Evolutionary conservation across 2,329 filamentous ascomycete genomes (phyloP).

Genomic region (Paraconiothyrium brasiliense): DNA sequence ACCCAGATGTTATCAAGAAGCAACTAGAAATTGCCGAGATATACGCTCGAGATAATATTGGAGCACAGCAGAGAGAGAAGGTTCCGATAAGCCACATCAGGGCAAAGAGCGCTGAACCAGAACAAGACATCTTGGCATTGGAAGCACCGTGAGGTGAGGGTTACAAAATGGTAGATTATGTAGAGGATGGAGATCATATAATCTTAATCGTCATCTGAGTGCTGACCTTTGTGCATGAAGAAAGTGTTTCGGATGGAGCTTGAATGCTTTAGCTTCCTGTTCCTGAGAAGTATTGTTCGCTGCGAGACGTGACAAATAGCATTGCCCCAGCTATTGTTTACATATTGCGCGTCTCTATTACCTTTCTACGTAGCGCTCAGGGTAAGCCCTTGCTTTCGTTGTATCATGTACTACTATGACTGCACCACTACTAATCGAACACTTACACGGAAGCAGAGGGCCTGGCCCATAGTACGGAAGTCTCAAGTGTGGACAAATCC

Average conservation of each 20-base stretch:
- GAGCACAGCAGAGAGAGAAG: neutral
- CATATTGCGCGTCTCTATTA: neutral
- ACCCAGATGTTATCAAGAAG: neutral
- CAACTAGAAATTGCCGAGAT: slow-evolving; percentile 9
- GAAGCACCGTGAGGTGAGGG: neutral
- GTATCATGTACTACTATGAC: neutral
- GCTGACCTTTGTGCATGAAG: neutral
- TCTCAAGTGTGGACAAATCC: neutral
- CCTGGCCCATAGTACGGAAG: neutral
- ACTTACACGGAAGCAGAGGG: neutral
- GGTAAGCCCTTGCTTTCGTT: neutral
- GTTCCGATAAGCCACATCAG: neutral
- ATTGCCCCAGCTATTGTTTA: neutral
- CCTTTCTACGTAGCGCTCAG: neutral
- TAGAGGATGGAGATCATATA: neutral
- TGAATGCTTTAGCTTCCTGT: neutral
- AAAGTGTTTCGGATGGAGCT: neutral
- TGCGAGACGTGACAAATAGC: neutral
- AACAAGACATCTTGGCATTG: neutral
- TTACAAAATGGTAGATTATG: neutral
- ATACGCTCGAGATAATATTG: neutral
- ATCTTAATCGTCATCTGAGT: neutral
- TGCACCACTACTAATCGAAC: neutral
- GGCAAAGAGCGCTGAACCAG: neutral
- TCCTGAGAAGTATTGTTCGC: neutral